These are phyloP conservation scores for Capsicum rhomboideum DNA, from an alignment of 257 asterid genomes.

Conservation along the genomic window DNA sequence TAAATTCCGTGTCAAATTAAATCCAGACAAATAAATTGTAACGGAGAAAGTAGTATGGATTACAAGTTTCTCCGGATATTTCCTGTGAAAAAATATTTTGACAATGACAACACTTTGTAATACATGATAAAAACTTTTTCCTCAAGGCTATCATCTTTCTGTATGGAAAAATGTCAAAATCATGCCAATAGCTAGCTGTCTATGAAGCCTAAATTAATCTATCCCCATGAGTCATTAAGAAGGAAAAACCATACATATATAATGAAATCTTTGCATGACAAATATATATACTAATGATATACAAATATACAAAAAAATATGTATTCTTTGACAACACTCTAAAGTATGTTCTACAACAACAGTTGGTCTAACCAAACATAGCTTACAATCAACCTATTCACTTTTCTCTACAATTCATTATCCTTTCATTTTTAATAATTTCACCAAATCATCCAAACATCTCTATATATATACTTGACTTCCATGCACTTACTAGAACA, in stretches of 20 bases:
- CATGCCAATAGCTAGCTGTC: background rate
- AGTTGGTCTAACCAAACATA: conserved; percentile 9
- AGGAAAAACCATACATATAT: background rate
- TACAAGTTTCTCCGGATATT: too few species aligned
- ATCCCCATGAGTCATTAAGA: background rate
- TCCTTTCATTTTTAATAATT: background rate
- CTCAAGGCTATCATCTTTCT: background rate
- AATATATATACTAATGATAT: background rate
- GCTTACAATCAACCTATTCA: background rate
- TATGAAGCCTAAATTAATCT: background rate
- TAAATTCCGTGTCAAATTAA: too few species aligned
- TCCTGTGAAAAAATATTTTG: background rate
- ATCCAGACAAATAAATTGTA: too few species aligned
- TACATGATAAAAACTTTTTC: background rate
- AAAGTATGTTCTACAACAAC: conserved; percentile 1
- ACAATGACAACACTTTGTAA: background rate
- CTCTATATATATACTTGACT: conserved; percentile 1
- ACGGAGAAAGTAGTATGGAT: too few species aligned
- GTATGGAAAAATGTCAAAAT: background rate
- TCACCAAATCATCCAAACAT: conserved; percentile 15
- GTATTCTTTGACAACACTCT: background rate
- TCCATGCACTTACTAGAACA: background rate
- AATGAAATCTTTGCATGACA: background rate
- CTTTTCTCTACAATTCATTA: background rate
- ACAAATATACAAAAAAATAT: background rate